phyloP scores from a whole-genome alignment of 2,329 filamentous ascomycete species.

The Didymellaceae sp. region DNA sequence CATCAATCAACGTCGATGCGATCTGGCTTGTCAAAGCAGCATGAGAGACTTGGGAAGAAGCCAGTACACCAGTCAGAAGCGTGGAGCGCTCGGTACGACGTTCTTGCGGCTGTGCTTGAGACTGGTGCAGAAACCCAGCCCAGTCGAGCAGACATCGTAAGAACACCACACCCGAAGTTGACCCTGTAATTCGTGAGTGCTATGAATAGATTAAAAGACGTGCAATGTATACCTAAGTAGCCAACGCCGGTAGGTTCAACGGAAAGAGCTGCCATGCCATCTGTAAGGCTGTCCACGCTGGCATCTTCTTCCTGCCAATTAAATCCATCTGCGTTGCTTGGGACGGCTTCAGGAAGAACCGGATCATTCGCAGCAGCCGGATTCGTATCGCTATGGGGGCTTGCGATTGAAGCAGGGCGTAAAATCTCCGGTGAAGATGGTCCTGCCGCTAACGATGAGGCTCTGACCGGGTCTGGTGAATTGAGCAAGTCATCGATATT shows the following conservation, averaged over 20 bases:
- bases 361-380: conserved; percentile 20
- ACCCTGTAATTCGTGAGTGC: conserved; percentile 20
- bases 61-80: conserved; percentile 23
- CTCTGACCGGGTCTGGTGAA: conserved; percentile 21
- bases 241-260: conserved; percentile 37
- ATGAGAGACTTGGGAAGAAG: conserved; percentile 32
- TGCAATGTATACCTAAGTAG: conserved; percentile 27
- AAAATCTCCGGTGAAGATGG: conserved; percentile 18
- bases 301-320: conserved; percentile 33
- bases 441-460: conserved; percentile 7
- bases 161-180: conserved; percentile 35
- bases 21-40: conserved; percentile 30
- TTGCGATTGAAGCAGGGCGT: conserved; percentile 15
- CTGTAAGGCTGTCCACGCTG: conserved; percentile 29
- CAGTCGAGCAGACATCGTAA: conserved; percentile 34
- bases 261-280: conserved; percentile 37
- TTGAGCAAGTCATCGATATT: conserved; percentile 28
- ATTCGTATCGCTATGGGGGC: conserved; percentile 19
- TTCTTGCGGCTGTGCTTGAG: conserved; percentile 19
- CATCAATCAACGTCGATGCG: conserved; percentile 29
- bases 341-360: conserved; percentile 33
- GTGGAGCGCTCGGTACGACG: conserved; percentile 16
- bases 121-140: conserved; percentile 36
- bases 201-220: background rate
- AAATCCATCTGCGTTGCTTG: conserved; percentile 33